Conservation (phyloP, 345 rosid species). For the Pugionium dolabratum region DNA sequence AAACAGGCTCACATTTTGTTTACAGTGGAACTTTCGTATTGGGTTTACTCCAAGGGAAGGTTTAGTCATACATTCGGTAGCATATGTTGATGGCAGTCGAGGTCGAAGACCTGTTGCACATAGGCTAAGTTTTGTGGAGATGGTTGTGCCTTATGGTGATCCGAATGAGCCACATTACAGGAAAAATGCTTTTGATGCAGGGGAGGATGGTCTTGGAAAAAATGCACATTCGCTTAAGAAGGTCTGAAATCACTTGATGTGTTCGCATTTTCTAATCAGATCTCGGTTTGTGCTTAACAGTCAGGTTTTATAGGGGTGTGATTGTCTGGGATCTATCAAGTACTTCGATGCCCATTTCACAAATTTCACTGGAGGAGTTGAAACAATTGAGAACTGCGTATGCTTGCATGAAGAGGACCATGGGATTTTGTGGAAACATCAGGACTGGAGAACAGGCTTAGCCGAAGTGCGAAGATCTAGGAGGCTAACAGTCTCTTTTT, state of each 20-base stretch:
- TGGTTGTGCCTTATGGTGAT: constrained; percentile 98
- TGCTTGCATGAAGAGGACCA: constrained; percentile 96
- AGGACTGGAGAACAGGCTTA: constrained; percentile 95
- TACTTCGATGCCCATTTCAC: constrained; percentile 92
- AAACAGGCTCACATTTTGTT: constrained; percentile 37
- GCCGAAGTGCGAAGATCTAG: constrained; percentile 94
- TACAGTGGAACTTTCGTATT: constrained; percentile 91
- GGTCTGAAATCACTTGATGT: constrained; percentile 44
- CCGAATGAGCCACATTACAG: constrained; percentile 93
- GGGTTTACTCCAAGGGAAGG: constrained; percentile 96
- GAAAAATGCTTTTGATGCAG: constrained; percentile 96
- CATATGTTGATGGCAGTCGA: constrained; percentile 84
- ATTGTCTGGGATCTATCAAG: constrained; percentile 83
- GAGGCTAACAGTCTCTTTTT: constrained; percentile 75
- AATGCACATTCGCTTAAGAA: constrained; percentile 94
- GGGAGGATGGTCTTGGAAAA: constrained; percentile 95
- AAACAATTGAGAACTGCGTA: constrained; percentile 86
- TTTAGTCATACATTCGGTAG: constrained; percentile 84
- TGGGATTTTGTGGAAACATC: constrained; percentile 93
- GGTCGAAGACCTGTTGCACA: constrained; percentile 91
- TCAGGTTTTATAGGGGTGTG: constrained; percentile 63
- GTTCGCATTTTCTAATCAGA: constrained; percentile 25
- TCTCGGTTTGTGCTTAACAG: constrained; percentile 19
- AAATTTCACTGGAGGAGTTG: constrained; percentile 88
- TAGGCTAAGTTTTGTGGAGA: constrained; percentile 90